Base-by-base conservation (phyloP, 163 green algal species). In the Chlamydomonas reinhardtii region DNA sequence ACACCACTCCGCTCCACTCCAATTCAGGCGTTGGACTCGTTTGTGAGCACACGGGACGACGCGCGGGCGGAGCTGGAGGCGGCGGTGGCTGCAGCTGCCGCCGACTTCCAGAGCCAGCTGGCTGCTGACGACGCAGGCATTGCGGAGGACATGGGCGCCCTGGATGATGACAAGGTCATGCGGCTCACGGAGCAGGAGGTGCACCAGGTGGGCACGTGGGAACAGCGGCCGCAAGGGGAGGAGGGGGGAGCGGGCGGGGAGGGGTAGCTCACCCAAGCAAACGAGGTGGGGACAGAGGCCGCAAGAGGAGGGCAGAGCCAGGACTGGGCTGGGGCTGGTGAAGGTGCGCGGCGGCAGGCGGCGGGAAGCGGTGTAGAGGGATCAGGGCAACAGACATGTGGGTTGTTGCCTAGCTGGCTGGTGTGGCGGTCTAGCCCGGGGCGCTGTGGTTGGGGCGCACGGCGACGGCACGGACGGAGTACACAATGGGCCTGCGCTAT, bases 131-230 rank as follows among this genome's bases (percentile, higher is more conserved):
- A 83, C 32, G 72, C 56, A 29, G 78, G 84, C 16, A 34, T 92
- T n/a, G 88, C 91, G 16, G 73, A 72, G 72, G 71, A 89, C 54
- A 88, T 94, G 90, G 59, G 81, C 9, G 69, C 75, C n/a, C 76
- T 94, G 43, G 74, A 48, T 19, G 86, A 92, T 15, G 88, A 93
- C 83, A 71, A 68, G 37, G 86, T 94, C 68, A 95, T 95, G 92
- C 56, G 81, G 56, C 81, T 94, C 27, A 89, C 90, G 35, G 90
- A 94, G 73, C 66, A 81, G 66, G 85, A 92, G 70, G 82, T 95
- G 2, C 48, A 89, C 59, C 62, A 92, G 85, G 89, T 94, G 74
- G 35, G 83, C 27, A 15, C 5, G 62, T 8, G 62, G 62, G 48
- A 54, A 54, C 43, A 54, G 48, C 11, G 48, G 48, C 43, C 48